A percentile compares a stretch with the other conserved stretches of the same genome.
phyloP scores from a whole-genome alignment of 768 basidiomycete genomes.

The Amanita fuliginea region DNA sequence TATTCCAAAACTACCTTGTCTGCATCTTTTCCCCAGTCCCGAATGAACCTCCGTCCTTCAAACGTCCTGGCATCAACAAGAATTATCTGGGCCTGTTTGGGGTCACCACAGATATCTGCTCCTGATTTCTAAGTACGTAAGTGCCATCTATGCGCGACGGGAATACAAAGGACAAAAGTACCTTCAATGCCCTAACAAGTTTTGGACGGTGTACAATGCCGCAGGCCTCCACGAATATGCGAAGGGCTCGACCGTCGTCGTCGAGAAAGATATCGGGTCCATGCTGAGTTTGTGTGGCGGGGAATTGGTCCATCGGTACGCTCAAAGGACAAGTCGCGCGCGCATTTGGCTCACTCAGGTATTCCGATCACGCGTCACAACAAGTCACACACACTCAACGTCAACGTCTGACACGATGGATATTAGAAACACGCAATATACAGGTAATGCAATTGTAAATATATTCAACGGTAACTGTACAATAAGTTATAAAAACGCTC shows the following conservation, averaged over 20 bases:
- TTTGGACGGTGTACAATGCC: slow-evolving; percentile 37
- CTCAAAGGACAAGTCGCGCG: not conserved
- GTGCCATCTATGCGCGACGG: not conserved
- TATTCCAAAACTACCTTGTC: slow-evolving; percentile 42
- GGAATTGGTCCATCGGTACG: not conserved
- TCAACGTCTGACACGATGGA: slow-evolving; percentile 20
- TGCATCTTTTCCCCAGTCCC: slow-evolving; percentile 43
- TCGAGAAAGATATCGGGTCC: slow-evolving; percentile 24
- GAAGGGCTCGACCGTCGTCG: slow-evolving; percentile 29
- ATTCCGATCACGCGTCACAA: not conserved
- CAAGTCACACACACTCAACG: slow-evolving; percentile 22
- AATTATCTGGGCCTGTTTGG: slow-evolving; percentile 43
- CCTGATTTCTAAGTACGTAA: slow-evolving; percentile 35
- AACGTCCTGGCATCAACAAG: slow-evolving; percentile 42
- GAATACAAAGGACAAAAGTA: slow-evolving; percentile 13
- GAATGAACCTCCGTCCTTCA: slow-evolving; percentile 46
- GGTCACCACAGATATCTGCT: slow-evolving; percentile 38
- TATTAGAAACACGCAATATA: slow-evolving; percentile 34
- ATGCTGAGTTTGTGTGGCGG: not conserved
- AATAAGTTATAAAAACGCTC: slow-evolving; percentile 8
- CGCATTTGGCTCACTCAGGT: not conserved
- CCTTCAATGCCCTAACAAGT: slow-evolving; percentile 40
- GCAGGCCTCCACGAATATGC: slow-evolving; percentile 47
- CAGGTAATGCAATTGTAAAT: slow-evolving; percentile 19
- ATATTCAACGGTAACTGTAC: slow-evolving; percentile 68